Evolutionary conservation across 371 early-diverging fungal species (phyloP).

Genomic region (Chytridium lagenaria): DNA sequence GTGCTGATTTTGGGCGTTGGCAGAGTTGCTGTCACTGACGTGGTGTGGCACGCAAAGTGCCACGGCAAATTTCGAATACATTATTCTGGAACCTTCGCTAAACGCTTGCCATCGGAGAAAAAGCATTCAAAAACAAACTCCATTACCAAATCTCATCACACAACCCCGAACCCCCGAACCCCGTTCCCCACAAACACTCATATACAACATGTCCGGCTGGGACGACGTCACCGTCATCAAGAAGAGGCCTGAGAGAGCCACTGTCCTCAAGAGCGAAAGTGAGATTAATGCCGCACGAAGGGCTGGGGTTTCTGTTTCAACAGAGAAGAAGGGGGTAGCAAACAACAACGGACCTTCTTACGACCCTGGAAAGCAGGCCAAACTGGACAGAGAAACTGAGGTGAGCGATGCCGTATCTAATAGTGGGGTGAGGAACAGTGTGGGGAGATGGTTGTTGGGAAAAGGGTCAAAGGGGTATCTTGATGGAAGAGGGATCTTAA

Average conservation of each 20-base stretch:
- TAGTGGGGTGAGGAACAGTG: not conserved
- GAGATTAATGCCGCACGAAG: constrained; percentile 85
- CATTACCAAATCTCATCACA: no score
- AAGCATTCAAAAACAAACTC: no score
- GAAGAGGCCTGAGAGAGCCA: constrained; percentile 32
- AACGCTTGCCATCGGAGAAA: no score
- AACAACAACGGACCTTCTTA: constrained; percentile 65
- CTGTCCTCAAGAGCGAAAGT: constrained; percentile 61
- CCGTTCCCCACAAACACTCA: not conserved
- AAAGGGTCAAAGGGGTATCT: no score
- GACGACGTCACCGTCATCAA: constrained; percentile 37
- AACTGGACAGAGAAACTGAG: constrained; percentile 89
- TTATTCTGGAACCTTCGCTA: no score
- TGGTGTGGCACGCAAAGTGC: no score
- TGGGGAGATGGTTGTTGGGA: no score
- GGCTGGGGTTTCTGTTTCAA: constrained; percentile 71
- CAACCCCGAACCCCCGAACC: no score
- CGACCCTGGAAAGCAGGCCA: constrained; percentile 73
- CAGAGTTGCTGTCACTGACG: no score
- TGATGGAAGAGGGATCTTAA: no score
- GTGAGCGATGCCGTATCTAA: constrained; percentile 43
- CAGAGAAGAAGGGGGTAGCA: constrained; percentile 68
- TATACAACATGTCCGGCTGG: constrained; percentile 18
- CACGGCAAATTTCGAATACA: no score
- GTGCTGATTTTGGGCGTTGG: no score